phyloP scores from a whole-genome alignment of 2,329 filamentous ascomycete species.

The Periglandula ipomoeae region DNA sequence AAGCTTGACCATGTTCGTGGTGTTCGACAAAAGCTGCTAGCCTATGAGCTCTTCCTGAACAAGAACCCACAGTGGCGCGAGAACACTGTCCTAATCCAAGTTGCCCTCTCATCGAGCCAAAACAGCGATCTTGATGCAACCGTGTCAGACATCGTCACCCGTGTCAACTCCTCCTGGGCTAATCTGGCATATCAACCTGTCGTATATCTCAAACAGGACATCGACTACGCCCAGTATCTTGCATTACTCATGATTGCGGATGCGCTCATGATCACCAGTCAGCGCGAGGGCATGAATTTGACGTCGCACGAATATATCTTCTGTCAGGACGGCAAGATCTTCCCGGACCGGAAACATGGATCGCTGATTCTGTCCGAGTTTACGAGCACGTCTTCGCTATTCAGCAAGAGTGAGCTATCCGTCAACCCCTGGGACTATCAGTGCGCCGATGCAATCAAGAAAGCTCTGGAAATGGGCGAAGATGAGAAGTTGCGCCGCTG shows the following conservation, averaged over 20 bases:
- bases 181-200: constrained; percentile 87
- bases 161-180: constrained; percentile 86
- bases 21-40: constrained; percentile 84
- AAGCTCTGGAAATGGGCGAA: constrained; percentile 69
- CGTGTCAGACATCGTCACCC: constrained; percentile 86
- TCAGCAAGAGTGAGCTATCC: constrained; percentile 68
- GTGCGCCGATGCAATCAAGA: constrained; percentile 77
- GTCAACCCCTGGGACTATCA: constrained; percentile 97
- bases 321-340: constrained; percentile 74
- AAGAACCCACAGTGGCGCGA: constrained; percentile 86
- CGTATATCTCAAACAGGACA: constrained; percentile 90
- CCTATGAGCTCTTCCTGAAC: constrained; percentile 89
- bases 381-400: constrained; percentile 81
- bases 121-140: constrained; percentile 80
- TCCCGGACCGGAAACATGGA: constrained; percentile 67
- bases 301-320: constrained; percentile 91
- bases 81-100: constrained; percentile 84
- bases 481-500: constrained; percentile 69
- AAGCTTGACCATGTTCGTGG: constrained; percentile 90
- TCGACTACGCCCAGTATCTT: constrained; percentile 87
- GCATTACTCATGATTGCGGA: constrained; percentile 84
- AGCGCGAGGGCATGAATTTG: constrained; percentile 95
- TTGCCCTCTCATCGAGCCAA: constrained; percentile 83
- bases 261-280: constrained; percentile 85
- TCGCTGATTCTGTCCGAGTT: constrained; percentile 92